A percentile compares a stretch with the other conserved stretches of the same genome.
Evolutionary conservation across 1,284 basidiomycete species (phyloP).

Genomic region (Athelia psychrophila): DNA sequence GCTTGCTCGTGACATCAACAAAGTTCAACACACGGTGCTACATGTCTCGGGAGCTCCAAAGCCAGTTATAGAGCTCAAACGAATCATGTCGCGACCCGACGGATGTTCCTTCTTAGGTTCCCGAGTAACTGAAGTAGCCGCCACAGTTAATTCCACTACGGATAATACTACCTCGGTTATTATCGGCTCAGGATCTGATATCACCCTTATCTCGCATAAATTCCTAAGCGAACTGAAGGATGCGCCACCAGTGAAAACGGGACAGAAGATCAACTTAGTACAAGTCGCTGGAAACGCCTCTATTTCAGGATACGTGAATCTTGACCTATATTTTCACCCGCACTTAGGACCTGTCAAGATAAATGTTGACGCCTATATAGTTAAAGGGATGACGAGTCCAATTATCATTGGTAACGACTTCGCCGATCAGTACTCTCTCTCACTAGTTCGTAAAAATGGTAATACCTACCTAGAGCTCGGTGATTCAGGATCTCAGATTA

Average conservation of each 20-base stretch:
- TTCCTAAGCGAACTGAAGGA: slow-evolving; percentile 8
- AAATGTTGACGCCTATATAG: neutral
- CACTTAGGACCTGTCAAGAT: neutral
- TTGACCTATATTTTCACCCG: neutral
- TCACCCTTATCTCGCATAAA: slow-evolving; percentile 10
- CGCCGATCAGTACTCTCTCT: slow-evolving; percentile 24
- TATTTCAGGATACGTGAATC: neutral
- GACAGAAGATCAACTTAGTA: neutral
- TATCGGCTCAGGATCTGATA: slow-evolving; percentile 16
- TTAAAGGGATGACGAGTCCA: neutral
- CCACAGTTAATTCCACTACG: slow-evolving; percentile 7
- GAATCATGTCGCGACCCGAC: slow-evolving; percentile 21
- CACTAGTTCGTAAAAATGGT: slow-evolving; percentile 17
- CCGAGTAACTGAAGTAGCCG: slow-evolving; percentile 17
- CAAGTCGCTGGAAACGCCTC: neutral
- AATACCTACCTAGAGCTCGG: slow-evolving; percentile 22
- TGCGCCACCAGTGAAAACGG: neutral
- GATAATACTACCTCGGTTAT: neutral
- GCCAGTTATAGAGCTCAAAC: slow-evolving; percentile 13
- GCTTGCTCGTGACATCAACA: slow-evolving; percentile 2
- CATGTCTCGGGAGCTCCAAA: neutral
- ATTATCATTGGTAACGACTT: slow-evolving; percentile 7
- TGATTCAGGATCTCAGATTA: slow-evolving; percentile 10
- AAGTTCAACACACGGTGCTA: slow-evolving; percentile 1
- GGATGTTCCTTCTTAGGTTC: slow-evolving; percentile 26